phyloP scores from a whole-genome alignment of 495 filamentous ascomycete species.

The Neurospora sp. region DNA sequence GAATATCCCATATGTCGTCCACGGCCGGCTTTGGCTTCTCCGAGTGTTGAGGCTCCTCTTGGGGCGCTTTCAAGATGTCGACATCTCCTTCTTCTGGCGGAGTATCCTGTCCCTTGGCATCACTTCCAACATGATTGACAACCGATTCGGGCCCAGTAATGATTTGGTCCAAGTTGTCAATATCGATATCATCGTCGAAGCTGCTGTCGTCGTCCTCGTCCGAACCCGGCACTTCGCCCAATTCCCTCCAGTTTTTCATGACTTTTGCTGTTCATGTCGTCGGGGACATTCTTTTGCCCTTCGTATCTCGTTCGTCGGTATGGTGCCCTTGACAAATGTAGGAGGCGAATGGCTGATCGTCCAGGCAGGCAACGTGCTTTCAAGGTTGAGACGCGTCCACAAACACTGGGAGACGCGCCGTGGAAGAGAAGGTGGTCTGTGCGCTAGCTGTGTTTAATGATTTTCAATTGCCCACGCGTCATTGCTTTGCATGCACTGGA shows the following conservation, averaged over 20 bases:
- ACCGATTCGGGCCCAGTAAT: not conserved
- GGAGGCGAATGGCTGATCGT: not conserved
- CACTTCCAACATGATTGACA: not conserved
- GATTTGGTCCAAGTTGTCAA: slow-evolving; percentile 1
- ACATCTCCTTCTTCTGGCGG: not conserved
- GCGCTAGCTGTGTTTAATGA: not conserved
- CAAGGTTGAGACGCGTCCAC: not conserved
- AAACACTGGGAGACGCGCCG: not conserved
- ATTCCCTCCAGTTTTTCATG: slow-evolving; percentile 49
- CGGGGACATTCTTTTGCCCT: slow-evolving; percentile 9
- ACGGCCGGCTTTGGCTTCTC: no score
- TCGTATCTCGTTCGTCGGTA: slow-evolving; percentile 1
- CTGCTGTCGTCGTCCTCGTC: slow-evolving; percentile 41
- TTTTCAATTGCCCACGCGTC: not conserved
- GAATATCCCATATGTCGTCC: slow-evolving; percentile 7
- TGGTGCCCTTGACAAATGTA: not conserved
- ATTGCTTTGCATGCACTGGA: not conserved
- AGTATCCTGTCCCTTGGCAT: not conserved
- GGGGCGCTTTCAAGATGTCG: slow-evolving; percentile 14
- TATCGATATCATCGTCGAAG: slow-evolving; percentile 29
- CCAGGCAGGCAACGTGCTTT: not conserved
- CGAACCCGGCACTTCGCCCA: slow-evolving; percentile 48
- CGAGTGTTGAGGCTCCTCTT: not conserved
- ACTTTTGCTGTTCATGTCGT: slow-evolving; percentile 18
- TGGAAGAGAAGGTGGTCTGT: not conserved